A percentile compares a stretch with the other conserved stretches of the same genome.
Evolutionary conservation across 176 grass and related monocot genomes (phyloP).

Genomic region (Rhipidocladum racemiflorum): DNA sequence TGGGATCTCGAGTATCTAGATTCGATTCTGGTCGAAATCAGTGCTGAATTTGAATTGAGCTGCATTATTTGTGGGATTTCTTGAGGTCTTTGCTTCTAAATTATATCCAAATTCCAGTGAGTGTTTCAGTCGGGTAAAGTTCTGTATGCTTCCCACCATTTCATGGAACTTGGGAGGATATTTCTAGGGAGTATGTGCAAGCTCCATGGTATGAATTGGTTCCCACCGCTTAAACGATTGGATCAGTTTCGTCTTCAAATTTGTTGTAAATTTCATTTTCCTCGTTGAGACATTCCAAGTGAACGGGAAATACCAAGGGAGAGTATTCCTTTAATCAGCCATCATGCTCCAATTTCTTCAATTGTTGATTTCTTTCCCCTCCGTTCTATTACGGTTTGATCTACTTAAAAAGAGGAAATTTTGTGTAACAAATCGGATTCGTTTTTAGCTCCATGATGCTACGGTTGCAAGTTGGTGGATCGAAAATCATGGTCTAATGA

Average conservation of each 20-base stretch:
- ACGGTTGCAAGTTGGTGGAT: neutral
- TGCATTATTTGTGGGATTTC: neutral
- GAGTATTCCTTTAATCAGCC: neutral
- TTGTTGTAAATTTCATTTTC: too few species aligned
- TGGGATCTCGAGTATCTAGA: slow-evolving; percentile 24
- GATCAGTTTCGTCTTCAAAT: neutral
- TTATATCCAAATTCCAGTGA: neutral
- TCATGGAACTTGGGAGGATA: slow-evolving; percentile 15
- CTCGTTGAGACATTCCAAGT: too few species aligned
- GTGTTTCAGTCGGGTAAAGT: neutral
- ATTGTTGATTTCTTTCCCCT: neutral
- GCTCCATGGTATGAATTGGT: neutral
- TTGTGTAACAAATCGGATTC: neutral
- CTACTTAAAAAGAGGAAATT: neutral
- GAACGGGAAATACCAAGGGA: neutral
- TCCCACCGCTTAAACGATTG: neutral
- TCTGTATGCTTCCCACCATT: neutral
- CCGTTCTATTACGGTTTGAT: neutral
- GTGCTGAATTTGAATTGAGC: neutral
- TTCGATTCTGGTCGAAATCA: neutral
- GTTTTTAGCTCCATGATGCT: neutral
- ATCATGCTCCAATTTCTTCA: neutral
- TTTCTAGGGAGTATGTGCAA: slow-evolving; percentile 6
- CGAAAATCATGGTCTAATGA: neutral
- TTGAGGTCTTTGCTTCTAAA: neutral